Evolutionary conservation across 1,139 yeast genomes (phyloP), one percentile per base, ranked within the genome.

Genomic region (Magnusiomyces tetraspermus): DNA sequence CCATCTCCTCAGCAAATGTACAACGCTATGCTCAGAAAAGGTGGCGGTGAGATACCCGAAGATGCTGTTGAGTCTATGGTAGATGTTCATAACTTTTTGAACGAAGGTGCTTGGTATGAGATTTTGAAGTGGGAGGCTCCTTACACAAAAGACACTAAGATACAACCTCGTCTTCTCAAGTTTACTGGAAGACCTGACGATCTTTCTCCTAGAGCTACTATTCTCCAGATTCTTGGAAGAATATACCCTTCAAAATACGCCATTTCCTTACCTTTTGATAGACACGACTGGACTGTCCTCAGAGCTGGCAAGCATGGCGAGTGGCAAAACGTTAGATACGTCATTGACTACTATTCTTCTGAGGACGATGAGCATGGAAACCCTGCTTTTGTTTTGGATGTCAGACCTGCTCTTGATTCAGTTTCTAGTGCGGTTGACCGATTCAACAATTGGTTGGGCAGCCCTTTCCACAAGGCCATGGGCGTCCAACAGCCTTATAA

Each of bases 1-100:
- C 99, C 99, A 1, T 88, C 96, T 1, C 98, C 99, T 0, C 98
- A 92, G 68, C 98, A 92, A 67, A 94, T 92, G 98, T 81, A 89
- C 59, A 90, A 90, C 65, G 99, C 99, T 26, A 92, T 92, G 97
- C 72, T 89, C 46, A 79, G 92, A 59, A 92, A 92, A 70, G 96
- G 97, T 15, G 73, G 72, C 2, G 87, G 83, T 31, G 84, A 85
- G 48, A 78, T 92, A 42, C 94, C 94, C 1, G 97, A 89, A 67
- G 96, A 88, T 58, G 97, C 97, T 0, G 97, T 92, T 5, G 97
- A 87, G 61, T 79, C 89, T 51, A 94, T 94, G 99, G 98, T 94
- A 37, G 94, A 85, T 58, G 96, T 92, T 48, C 99, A 94, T 69
- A 94, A 94, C 68, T 92, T 90, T 65, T 71, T 94, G 61, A 94